phyloP scores from a whole-genome alignment of 2,329 filamentous ascomycete species.

The Fusarium hainanense region DNA sequence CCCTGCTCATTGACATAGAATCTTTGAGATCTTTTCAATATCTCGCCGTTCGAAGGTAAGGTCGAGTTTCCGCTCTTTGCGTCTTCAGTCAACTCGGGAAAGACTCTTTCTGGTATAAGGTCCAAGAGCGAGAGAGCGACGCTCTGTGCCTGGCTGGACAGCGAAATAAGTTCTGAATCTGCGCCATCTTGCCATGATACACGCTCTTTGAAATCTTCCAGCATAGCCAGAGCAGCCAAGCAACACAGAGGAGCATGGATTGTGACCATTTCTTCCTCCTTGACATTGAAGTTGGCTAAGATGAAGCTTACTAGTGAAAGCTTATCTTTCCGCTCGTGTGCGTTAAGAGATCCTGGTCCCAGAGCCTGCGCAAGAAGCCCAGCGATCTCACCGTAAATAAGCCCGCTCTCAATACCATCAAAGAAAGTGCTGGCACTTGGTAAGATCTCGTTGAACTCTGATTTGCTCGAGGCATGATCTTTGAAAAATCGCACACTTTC shows the following conservation, averaged over 20 bases:
- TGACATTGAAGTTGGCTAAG: constrained; percentile 87
- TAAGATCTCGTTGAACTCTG: constrained; percentile 85
- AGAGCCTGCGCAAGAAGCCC: constrained; percentile 73
- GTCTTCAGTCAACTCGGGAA: constrained; percentile 52
- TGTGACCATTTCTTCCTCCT: constrained; percentile 94
- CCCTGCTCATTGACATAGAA: constrained; percentile 80
- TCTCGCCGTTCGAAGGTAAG: constrained; percentile 54
- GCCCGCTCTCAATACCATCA: constrained; percentile 91
- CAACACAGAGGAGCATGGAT: constrained; percentile 81
- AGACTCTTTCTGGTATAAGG: constrained; percentile 72
- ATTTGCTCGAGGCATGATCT: constrained; percentile 68
- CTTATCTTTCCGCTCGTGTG: constrained; percentile 67
- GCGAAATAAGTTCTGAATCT: constrained; percentile 45
- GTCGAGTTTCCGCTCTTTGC: constrained; percentile 5
- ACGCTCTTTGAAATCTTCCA: constrained; percentile 63
- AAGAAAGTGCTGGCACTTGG: constrained; percentile 96
- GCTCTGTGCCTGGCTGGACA: constrained; percentile 53
- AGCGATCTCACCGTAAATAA: constrained; percentile 89
- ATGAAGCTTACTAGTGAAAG: constrained; percentile 84
- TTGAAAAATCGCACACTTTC: constrained; percentile 83
- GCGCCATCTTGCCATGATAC: constrained; percentile 49
- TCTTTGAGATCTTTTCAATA: constrained; percentile 69
- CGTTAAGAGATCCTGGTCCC: constrained; percentile 56
- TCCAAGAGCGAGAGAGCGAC: constrained; percentile 69
- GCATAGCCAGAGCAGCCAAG: constrained; percentile 69